These are phyloP conservation scores for Lenwebbia sp. DNA, from an alignment of 345 rosid species.

Conservation along the genomic window DNA sequence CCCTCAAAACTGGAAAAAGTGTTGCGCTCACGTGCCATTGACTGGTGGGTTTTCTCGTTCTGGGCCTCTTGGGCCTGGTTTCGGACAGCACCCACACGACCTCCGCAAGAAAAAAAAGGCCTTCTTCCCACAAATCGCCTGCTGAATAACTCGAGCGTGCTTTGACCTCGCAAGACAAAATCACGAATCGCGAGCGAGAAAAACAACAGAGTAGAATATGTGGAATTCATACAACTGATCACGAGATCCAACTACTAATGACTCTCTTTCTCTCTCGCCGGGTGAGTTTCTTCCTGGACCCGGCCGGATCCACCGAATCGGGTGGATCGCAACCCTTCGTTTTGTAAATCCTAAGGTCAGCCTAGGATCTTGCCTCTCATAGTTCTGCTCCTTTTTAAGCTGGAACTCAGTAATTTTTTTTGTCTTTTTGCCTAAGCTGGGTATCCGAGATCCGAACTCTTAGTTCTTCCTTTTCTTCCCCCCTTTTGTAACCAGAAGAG, in stretches of 20 bases:
- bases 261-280: background rate
- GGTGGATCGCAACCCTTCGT: background rate
- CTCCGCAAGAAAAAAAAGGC: background rate
- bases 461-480: background rate
- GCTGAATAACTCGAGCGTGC: background rate
- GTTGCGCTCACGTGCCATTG: background rate
- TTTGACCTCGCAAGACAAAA: background rate
- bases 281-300: background rate
- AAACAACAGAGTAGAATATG: background rate
- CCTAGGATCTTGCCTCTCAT: background rate
- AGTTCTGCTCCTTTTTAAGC: background rate
- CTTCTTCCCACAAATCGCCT: background rate
- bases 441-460: background rate
- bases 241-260: background rate
- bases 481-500: background rate
- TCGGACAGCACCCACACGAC: background rate
- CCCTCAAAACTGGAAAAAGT: background rate
- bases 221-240: background rate
- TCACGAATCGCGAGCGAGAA: background rate
- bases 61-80: background rate
- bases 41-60: background rate
- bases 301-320: background rate
- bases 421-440: background rate
- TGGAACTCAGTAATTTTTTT: background rate
- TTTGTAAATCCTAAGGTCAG: background rate